Base-by-base conservation (phyloP, 306 rosid genomes). In the Inga leiocalycina region DNA sequence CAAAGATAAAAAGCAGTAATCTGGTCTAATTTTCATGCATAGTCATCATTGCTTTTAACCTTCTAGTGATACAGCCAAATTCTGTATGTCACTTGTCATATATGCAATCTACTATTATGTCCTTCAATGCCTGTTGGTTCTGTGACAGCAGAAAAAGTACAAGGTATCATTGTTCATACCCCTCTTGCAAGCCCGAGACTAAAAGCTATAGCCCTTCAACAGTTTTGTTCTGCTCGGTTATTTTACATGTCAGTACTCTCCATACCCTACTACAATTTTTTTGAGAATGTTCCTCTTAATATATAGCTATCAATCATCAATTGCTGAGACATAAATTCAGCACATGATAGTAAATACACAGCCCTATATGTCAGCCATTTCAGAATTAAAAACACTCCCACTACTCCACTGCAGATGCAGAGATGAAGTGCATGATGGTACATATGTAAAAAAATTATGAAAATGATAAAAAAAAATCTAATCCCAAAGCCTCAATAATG, bases 91-190 rank as follows among this genome's bases (percentile, higher is more conserved):
- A 79, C 65, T 73, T 73, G 76, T 65, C 79, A 79, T 30, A 79
- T 19, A 79, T 35, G 79, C 22, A 69, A 37, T 69, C 27, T 71
- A 69, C 74, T 17, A 64, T 39, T 24, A 74, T 24, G 37, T 27
- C 71, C 62, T 82, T 64, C 80, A 68, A 66, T 46, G 59, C 81
- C 78, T 16, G 71, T 76, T 32, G 68, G 68, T 70, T 66, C 57
- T 54, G 76, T 77, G 66, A 56, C 54, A 30, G 54, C 19, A 39
- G 77, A 44, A 30, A 71, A 19, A 68, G n/a, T 15, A n/a, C 57
- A 12, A 69, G 22, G 11, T 14, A 67, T 22, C 52, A 44, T 15
- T 16, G 43, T 43, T 20, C 52, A 19, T 20, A 70, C 32, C 52
- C 51, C 45, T n/a, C 22, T 70, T 70, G 17, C 32, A 39, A 70